Evolutionary conservation across 208 protist species (phyloP), one percentile per base, ranked within the genome.

Genomic region (Leishmania tropica): DNA sequence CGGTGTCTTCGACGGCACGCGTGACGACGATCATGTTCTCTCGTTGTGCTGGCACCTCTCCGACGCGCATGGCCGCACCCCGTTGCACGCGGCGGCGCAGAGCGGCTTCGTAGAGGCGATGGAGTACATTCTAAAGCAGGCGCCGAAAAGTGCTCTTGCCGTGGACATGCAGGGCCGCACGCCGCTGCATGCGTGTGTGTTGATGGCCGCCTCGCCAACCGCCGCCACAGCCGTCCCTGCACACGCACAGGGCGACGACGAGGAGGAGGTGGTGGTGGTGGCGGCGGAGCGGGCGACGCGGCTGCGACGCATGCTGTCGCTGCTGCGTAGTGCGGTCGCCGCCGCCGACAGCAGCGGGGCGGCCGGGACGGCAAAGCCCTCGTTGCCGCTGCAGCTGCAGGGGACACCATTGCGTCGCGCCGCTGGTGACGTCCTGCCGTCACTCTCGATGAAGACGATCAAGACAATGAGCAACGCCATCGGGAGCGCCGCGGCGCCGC

Each of bases 81-180:
- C 93, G 40, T 75, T 96, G 72, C 93, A 96, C 82, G 81, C 78
- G 40, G 93, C 93, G 1, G 93, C 90, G 53, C 68, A 84, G 35
- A 80, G 88, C n/a, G 85, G 86, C 75, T 93, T 88, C 67, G 71
- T 81, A 1, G 87, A 78, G 13, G 91, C 90, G 31, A 86, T 93
- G 51, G 56, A 45, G 62, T 51, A 87, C 5, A 72, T 96, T 24
- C 72, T 93, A 11, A 37, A 70, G 28, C 45, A 74, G 53, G 79
- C 83, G 11, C 86, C 86, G 31, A 67, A 31, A 13, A 74, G 67
- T 40, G 85, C 81, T 17, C 84, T 92, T 24, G 81, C 83, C 21
- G 70, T 94, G 35, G 91, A 94, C 72, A 76, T 78, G 11, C 83
- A 88, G 73, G 93, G 93, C n/a, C 87, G 82, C 75, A 88, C 86